Percentiles rank a stretch among this genome's conserved stretches.
phyloP scores from a whole-genome alignment of 257 asterid species.

The Solanum clarkiae region DNA sequence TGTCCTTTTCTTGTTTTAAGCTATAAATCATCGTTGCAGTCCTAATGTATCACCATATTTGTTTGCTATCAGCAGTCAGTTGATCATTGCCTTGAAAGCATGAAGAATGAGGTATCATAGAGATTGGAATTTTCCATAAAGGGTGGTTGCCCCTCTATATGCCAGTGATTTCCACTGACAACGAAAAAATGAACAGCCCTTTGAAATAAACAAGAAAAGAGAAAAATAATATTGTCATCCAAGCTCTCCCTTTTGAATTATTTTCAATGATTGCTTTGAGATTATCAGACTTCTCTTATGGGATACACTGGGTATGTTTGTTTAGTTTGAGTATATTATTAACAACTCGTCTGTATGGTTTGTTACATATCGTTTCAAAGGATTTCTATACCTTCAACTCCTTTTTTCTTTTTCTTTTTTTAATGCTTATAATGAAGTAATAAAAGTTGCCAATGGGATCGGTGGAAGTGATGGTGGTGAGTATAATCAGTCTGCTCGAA shows the following conservation, averaged over 20 bases:
- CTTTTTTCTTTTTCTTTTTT: neutral
- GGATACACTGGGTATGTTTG: neutral
- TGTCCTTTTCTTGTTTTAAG: too few species aligned
- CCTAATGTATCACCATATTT: neutral
- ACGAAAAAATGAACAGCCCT: neutral
- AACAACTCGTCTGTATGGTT: neutral
- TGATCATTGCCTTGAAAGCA: neutral
- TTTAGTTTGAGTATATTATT: neutral
- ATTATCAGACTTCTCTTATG: neutral
- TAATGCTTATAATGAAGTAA: neutral
- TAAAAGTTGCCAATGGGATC: neutral
- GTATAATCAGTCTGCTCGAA: neutral
- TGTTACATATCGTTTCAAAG: neutral
- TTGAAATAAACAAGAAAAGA: neutral
- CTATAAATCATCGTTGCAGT: neutral
- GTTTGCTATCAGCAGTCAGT: neutral
- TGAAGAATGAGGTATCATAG: neutral
- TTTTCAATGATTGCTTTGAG: neutral
- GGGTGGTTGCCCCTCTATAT: neutral
- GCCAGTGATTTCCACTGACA: neutral
- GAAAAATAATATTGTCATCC: neutral
- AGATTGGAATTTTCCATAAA: neutral
- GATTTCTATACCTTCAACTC: neutral
- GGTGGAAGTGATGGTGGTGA: neutral
- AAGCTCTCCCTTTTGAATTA: neutral